phyloP scores from a whole-genome alignment of 2,329 filamentous ascomycete genomes.

The Alternaria hordeiaustralica region DNA sequence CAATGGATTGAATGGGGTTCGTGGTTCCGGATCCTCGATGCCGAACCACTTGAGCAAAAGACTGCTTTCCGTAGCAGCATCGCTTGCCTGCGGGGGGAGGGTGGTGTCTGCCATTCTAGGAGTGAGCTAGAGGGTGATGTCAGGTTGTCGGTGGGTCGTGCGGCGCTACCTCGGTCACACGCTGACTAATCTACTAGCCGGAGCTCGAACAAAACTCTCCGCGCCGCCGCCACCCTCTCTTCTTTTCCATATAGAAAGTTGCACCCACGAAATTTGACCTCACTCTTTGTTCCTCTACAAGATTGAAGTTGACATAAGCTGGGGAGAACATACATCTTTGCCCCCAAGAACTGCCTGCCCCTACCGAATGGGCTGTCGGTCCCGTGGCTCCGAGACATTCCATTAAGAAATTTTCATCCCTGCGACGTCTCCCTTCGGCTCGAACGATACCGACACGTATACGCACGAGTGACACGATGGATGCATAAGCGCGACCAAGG shows the following conservation, averaged over 20 bases:
- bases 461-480: slow-evolving; percentile 45
- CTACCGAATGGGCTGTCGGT: slow-evolving; percentile 39
- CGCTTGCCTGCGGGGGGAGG: neutral
- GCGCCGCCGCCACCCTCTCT: slow-evolving; percentile 8
- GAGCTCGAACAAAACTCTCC: slow-evolving; percentile 23
- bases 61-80: neutral
- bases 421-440: slow-evolving; percentile 7
- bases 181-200: slow-evolving; percentile 6
- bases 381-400: slow-evolving; percentile 48
- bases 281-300: slow-evolving; percentile 56
- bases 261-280: slow-evolving; percentile 64
- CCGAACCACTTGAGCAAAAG: neutral
- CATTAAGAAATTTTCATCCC: slow-evolving; percentile 10
- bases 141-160: neutral
- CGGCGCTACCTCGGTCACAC: neutral
- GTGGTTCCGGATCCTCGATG: neutral
- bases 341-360: slow-evolving; percentile 47
- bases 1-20: neutral
- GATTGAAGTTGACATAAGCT: slow-evolving; percentile 64
- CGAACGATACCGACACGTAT: slow-evolving; percentile 12
- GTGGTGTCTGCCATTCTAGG: neutral
- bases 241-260: slow-evolving; percentile 46
- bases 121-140: neutral
- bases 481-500: slow-evolving; percentile 51
- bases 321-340: slow-evolving; percentile 56